Evolutionary conservation across 768 basidiomycete genomes (phyloP).

Genomic region (Coprinopsis strossmayeri): DNA sequence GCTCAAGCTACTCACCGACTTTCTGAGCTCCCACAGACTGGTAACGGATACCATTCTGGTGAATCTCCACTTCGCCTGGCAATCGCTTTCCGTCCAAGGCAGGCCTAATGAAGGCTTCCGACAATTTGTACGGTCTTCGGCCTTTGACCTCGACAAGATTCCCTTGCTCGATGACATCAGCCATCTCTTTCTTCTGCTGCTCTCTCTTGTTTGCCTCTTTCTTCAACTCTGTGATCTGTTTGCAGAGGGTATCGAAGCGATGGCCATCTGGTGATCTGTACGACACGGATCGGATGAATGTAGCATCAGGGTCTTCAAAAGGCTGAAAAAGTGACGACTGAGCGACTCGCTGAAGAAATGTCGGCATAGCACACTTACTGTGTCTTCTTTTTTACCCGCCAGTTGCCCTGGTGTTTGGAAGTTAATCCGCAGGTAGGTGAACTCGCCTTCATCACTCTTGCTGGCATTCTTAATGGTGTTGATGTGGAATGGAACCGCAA

Average conservation of each 20-base stretch:
- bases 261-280: slow-evolving; percentile 88
- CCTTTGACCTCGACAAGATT: slow-evolving; percentile 85
- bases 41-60: slow-evolving; percentile 94
- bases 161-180: slow-evolving; percentile 95
- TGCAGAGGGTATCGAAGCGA: slow-evolving; percentile 84
- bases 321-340: slow-evolving; percentile 42
- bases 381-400: slow-evolving; percentile 97
- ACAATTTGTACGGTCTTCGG: slow-evolving; percentile 76
- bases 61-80: slow-evolving; percentile 97
- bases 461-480: slow-evolving; percentile 97
- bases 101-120: slow-evolving; percentile 90
- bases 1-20: slow-evolving; percentile 55
- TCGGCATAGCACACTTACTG: slow-evolving; percentile 38
- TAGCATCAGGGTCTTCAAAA: slow-evolving; percentile 94
- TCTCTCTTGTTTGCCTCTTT: slow-evolving; percentile 97
- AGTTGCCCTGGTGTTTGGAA: slow-evolving; percentile 98
- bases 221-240: slow-evolving; percentile 91
- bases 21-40: slow-evolving; percentile 84
- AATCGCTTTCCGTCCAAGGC: slow-evolving; percentile 92
- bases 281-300: slow-evolving; percentile 91
- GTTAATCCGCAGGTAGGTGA: slow-evolving; percentile 92
- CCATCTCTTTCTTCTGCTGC: slow-evolving; percentile 97
- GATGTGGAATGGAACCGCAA: slow-evolving; percentile 96
- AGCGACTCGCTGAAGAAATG: not conserved
- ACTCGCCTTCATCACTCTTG: slow-evolving; percentile 96